Evolutionary conservation across 2,329 filamentous ascomycete genomes (phyloP), one percentile per base, ranked within the genome.

Genomic region (Anisogramma anomala): DNA sequence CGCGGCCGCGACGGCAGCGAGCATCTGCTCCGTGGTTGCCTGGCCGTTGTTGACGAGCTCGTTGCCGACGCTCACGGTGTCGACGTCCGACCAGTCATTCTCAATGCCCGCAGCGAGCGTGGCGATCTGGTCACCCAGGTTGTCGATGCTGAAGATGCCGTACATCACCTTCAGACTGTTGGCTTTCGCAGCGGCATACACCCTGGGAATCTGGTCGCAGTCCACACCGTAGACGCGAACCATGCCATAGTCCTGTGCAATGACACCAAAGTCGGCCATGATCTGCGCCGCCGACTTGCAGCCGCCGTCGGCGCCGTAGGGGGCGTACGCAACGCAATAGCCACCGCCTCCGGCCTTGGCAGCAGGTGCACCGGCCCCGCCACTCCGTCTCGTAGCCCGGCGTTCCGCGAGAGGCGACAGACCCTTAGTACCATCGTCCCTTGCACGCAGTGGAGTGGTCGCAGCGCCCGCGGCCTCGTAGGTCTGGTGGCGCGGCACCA

Each of bases 191-290:
- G 79, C 79, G 9, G 67, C 60, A 23, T 82, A 63, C 14, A 82
- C 73, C 11, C 68, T 74, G 2, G 68, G 58, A 28, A 85, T 71
- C 57, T 88, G 82, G 53, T 84, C 65, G 59, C 86, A 93, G 58
- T 87, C 84, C 43, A 77, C 76, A 39, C 85, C 86, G 55, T 94
- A 94, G 54, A 84, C 72, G 37, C 87, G 82, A 41, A 93, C 65
- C 26, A 78, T 59, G 14, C 68, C 67, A 60, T 82, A 87, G 11
- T 61, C 58, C 17, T 60, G 56, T 11, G 63, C 64, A 20, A 76
- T 65, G 38, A 60, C 61, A 13, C 63, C 61, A 50, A 91, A 74
- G 53, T 94, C 85, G 15, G 62, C 55, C 45, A 72, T 65, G 38
- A 93, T 69, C 50, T 84, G 65, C 1, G 65, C 61, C 39, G 69